Percentiles rank a stretch among this genome's conserved stretches.
Evolutionary conservation across 2,329 filamentous ascomycete genomes (phyloP).

Genomic region (Penicillium sp.): DNA sequence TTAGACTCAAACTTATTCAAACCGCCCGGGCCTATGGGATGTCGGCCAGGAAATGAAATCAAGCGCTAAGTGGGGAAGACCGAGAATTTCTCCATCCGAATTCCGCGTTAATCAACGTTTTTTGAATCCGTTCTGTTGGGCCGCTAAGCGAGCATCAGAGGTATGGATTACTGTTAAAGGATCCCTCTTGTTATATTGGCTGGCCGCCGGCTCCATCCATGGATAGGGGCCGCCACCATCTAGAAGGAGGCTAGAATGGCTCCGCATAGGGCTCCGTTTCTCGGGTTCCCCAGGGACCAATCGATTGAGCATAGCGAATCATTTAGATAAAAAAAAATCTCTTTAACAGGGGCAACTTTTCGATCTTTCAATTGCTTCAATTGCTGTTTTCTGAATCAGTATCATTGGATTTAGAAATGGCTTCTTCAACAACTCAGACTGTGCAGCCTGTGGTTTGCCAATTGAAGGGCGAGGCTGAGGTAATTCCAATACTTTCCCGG

Average conservation of each 20-base stretch:
- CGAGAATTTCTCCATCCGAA: conserved; percentile 13
- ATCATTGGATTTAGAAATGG: conserved; percentile 9
- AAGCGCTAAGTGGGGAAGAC: conserved; percentile 9
- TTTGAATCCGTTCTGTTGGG: conserved; percentile 19
- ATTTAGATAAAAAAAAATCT: conserved; percentile 16
- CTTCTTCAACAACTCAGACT: conserved; percentile 17
- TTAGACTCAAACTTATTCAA: conserved; percentile 17
- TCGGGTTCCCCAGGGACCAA: conserved; percentile 15
- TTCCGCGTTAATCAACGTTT: conserved; percentile 20
- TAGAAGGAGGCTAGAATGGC: conserved; percentile 20
- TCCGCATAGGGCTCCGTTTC: conserved; percentile 19
- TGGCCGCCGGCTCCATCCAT: conserved; percentile 7
- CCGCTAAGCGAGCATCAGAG: conserved; percentile 14
- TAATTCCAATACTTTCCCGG: background rate
- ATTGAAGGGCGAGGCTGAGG: conserved; percentile 19
- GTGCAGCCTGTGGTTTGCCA: conserved; percentile 18
- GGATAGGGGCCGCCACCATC: conserved; percentile 16
- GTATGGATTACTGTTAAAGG: background rate
- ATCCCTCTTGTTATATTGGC: conserved; percentile 10
- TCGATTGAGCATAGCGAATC: conserved; percentile 14
- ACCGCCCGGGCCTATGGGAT: conserved; percentile 7
- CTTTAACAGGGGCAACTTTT: conserved; percentile 3
- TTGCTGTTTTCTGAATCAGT: background rate
- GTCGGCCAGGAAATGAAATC: conserved; percentile 9
- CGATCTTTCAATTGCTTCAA: conserved; percentile 1